Evolutionary conservation across 208 protist species (phyloP).

Genomic region (Leishmania aethiopica): DNA sequence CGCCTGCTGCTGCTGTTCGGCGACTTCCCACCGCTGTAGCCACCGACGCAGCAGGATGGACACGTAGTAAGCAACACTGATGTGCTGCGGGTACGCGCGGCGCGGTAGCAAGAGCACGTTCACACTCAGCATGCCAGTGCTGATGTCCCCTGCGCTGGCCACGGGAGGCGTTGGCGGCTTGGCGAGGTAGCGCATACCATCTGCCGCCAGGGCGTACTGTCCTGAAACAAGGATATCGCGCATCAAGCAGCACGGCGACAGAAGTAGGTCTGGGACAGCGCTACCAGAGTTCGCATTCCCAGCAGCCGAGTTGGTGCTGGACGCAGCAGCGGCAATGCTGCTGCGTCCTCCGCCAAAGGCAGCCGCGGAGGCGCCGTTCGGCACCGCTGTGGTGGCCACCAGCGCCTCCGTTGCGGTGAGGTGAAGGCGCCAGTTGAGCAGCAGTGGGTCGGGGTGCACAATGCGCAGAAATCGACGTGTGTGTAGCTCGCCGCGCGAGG

Average conservation of each 20-base stretch:
- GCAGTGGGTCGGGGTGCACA: conserved; percentile 47
- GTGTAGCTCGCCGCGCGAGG: conserved; percentile 52
- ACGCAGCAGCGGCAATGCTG: background rate
- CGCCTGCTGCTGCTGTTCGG: conserved; percentile 9
- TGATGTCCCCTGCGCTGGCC: background rate
- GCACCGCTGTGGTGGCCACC: background rate
- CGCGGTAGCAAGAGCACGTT: conserved; percentile 71
- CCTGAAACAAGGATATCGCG: conserved; percentile 57
- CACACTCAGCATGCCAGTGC: conserved; percentile 14
- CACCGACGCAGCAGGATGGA: conserved; percentile 23
- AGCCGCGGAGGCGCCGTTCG: background rate
- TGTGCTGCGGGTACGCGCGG: conserved; percentile 33
- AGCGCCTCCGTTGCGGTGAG: conserved; percentile 19
- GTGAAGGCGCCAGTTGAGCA: conserved; percentile 37
- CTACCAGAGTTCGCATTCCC: background rate
- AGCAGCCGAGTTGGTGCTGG: background rate
- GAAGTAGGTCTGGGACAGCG: conserved; percentile 1
- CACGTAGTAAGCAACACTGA: conserved; percentile 42
- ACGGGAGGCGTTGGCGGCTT: background rate
- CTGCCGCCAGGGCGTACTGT: conserved; percentile 41
- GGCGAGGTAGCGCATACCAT: conserved; percentile 39
- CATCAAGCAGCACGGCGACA: conserved; percentile 59
- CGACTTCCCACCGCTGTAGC: conserved; percentile 29
- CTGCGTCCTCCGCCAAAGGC: background rate
- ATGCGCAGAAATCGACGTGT: conserved; percentile 57